A percentile compares a stretch with the other conserved stretches of the same genome.
Evolutionary conservation across 352 stramenopile genomes (phyloP).

Genomic region (Phytopythium montanum): DNA sequence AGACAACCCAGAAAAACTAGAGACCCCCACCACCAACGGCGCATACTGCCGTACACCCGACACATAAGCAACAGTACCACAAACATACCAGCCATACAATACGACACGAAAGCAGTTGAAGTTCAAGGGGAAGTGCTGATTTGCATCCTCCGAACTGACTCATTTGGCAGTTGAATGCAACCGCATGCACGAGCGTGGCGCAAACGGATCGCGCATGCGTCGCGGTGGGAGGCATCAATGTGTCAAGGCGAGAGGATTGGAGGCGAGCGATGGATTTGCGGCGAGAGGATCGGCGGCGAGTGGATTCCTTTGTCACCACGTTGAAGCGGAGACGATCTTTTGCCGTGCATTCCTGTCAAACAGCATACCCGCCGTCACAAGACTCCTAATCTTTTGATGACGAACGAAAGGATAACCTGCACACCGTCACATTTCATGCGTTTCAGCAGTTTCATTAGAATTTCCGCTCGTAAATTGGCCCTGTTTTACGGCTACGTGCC

Average conservation of each 20-base stretch:
- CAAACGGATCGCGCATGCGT: not conserved
- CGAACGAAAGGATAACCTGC: not conserved
- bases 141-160: not conserved
- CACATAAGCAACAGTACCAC: not conserved
- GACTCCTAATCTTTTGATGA: not conserved
- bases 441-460: not conserved
- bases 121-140: not conserved
- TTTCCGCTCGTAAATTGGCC: not conserved
- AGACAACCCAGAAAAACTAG: slow-evolving; percentile 1
- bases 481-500: not conserved
- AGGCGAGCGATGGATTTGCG: too few relatives aligned
- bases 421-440: not conserved
- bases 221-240: not conserved
- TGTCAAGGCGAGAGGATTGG: too few relatives aligned
- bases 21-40: slow-evolving; percentile 1
- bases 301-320: not conserved
- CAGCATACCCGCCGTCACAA: not conserved
- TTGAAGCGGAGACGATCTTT: not conserved
- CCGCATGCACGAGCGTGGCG: not conserved
- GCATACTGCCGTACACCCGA: not conserved
- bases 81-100: not conserved
- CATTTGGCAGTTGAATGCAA: not conserved
- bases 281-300: too few relatives aligned
- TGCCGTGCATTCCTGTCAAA: not conserved
- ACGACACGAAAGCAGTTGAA: not conserved